These are phyloP conservation scores for Tetrahymena thermophila DNA, from an alignment of 73 alveolate species.

Conservation along the genomic window DNA sequence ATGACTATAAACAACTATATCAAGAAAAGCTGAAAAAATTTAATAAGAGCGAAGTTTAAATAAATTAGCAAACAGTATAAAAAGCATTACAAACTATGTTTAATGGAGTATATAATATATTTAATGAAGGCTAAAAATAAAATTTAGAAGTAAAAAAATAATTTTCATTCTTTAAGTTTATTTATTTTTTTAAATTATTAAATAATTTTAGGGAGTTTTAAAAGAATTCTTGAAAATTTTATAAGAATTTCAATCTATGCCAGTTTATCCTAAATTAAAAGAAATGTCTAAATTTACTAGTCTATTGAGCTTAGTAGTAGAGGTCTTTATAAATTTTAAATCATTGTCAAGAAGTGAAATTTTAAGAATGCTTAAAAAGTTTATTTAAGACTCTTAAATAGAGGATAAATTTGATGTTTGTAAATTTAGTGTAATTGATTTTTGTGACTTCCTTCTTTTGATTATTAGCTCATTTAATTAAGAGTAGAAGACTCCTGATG, in stretches of 20 bases:
- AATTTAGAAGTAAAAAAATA: background rate
- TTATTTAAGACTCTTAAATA: background rate
- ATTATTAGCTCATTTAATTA: background rate
- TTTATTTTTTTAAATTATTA: background rate
- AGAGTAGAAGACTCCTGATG: background rate
- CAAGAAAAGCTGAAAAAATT: background rate
- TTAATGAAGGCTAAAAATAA: background rate
- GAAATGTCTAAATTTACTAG: background rate
- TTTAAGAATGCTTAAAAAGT: background rate
- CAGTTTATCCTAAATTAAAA: background rate
- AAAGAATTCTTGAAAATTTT: background rate
- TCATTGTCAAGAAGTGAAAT: background rate
- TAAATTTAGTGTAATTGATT: background rate
- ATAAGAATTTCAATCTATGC: background rate
- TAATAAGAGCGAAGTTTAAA: background rate
- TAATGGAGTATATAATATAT: background rate
- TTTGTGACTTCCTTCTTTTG: background rate
- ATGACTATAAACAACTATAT: background rate
- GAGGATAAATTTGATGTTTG: background rate
- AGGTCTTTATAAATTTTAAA: background rate
- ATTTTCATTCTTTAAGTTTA: background rate
- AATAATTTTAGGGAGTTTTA: background rate
- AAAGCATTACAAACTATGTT: background rate
- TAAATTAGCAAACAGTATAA: background rate
- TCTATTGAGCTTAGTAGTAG: background rate